These are phyloP conservation scores for Ophiosphaerella narmari DNA, from an alignment of 2,329 filamentous ascomycete species.

Conservation along the genomic window DNA sequence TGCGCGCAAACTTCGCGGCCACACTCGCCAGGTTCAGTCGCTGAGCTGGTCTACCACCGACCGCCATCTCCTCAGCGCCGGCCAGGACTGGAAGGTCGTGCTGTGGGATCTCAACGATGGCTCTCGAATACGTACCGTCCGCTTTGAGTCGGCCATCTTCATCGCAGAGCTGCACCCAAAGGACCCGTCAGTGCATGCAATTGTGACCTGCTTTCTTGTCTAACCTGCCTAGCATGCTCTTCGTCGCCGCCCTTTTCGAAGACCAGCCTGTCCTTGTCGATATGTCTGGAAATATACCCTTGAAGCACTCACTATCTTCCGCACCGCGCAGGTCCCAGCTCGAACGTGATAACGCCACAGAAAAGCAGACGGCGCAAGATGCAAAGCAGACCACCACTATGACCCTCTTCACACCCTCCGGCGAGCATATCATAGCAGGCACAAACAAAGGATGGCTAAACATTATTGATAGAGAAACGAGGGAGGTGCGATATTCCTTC, in stretches of 20 bases:
- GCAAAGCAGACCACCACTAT: conserved; percentile 94
- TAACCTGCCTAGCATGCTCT: conserved; percentile 65
- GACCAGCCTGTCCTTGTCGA: conserved; percentile 90
- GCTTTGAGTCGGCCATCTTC: conserved; percentile 91
- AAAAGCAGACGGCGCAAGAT: conserved; percentile 89
- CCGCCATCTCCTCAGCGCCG: conserved; percentile 86
- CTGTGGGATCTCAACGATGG: conserved; percentile 87
- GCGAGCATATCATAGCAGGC: conserved; percentile 86
- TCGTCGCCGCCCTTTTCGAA: conserved; percentile 92
- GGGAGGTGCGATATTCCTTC: conserved; percentile 84
- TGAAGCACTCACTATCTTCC: conserved; percentile 79
- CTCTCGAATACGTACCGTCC: conserved; percentile 76
- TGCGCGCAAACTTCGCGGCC: conserved; percentile 88
- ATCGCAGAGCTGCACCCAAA: conserved; percentile 93
- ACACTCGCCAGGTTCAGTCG: conserved; percentile 91
- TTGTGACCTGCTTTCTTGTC: conserved; percentile 4
- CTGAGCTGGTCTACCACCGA: conserved; percentile 94
- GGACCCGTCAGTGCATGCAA: conserved; percentile 68
- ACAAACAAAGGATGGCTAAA: conserved; percentile 97
- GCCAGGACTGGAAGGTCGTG: conserved; percentile 95
- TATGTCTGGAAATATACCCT: conserved; percentile 68
- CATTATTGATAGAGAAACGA: conserved; percentile 82
- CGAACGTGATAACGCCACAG: conserved; percentile 72
- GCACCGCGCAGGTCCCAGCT: conserved; percentile 74
- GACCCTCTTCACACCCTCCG: conserved; percentile 82